Evolutionary conservation across 306 rosid genomes (phyloP).

Genomic region (Gastrolobium villosum): DNA sequence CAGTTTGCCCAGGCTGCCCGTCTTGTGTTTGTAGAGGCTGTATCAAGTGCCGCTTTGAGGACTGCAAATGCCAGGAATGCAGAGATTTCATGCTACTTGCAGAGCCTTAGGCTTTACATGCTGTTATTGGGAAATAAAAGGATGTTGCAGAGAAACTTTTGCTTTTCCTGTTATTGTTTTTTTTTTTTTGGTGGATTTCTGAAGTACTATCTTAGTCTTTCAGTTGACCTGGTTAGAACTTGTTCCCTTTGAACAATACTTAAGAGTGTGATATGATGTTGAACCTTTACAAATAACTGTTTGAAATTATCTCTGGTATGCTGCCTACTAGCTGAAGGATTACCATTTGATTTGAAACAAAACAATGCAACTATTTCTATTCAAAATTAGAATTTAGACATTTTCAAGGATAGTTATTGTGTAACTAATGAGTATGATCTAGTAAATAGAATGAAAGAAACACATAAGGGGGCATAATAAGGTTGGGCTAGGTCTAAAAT

Average conservation of each 20-base stretch:
- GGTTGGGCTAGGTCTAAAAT: too few relatives aligned
- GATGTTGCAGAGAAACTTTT: neutral
- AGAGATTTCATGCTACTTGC: constrained; percentile 57
- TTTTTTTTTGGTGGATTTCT: neutral
- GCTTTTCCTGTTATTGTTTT: neutral
- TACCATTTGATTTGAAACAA: too few relatives aligned
- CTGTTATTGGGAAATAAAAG: neutral
- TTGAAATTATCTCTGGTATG: neutral
- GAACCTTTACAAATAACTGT: too few relatives aligned
- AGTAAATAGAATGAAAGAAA: too few relatives aligned
- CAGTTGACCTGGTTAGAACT: neutral
- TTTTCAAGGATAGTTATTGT: too few relatives aligned
- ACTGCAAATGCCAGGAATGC: constrained; percentile 63
- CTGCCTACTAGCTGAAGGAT: neutral
- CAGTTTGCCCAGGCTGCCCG: constrained; percentile 57
- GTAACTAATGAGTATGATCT: too few relatives aligned
- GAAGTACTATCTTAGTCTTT: neutral
- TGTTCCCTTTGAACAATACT: neutral
- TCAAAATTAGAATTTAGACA: too few relatives aligned
- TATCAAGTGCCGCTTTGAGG: constrained; percentile 60
- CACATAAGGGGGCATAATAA: too few relatives aligned
- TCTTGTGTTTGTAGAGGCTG: constrained; percentile 63
- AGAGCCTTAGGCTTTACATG: constrained; percentile 33
- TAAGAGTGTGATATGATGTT: neutral
- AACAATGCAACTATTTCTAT: too few relatives aligned